Conservation (phyloP, 148 eudicot genomes). For the Rhododendron molle region DNA sequence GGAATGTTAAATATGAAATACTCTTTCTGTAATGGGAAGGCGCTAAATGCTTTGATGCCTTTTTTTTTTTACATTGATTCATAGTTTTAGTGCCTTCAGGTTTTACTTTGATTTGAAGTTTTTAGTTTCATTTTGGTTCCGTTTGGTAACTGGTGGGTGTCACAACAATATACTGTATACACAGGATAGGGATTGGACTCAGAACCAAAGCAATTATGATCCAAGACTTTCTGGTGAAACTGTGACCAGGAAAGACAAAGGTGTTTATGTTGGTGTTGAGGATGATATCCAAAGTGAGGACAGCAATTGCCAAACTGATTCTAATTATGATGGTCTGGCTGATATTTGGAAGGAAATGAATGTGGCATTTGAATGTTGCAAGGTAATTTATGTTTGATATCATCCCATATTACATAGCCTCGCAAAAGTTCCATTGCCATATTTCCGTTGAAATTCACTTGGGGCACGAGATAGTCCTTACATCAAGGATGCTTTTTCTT, state of each 20-base stretch:
- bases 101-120: not conserved
- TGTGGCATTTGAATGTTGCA: conserved; percentile 66
- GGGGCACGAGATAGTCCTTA: not conserved
- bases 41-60: not conserved
- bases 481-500: not conserved
- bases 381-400: conserved; percentile 42
- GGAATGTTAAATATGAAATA: not conserved
- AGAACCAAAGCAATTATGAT: conserved; percentile 19
- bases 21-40: not conserved
- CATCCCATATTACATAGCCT: not conserved
- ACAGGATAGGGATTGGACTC: conserved; percentile 30
- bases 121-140: not conserved
- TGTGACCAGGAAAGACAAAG: conserved; percentile 43
- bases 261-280: conserved; percentile 54
- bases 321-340: conserved; percentile 49
- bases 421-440: not conserved
- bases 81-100: not conserved
- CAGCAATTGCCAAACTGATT: conserved; percentile 17
- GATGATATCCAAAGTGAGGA: conserved; percentile 41
- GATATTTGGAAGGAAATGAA: conserved; percentile 91
- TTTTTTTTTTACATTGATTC: not conserved
- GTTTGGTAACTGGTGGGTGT: not conserved
- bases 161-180: conserved; percentile 10
- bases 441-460: not conserved
- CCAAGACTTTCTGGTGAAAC: conserved; percentile 14